phyloP scores from a whole-genome alignment of 176 grass and related monocot genomes.

The Elaeis guineensis region DNA sequence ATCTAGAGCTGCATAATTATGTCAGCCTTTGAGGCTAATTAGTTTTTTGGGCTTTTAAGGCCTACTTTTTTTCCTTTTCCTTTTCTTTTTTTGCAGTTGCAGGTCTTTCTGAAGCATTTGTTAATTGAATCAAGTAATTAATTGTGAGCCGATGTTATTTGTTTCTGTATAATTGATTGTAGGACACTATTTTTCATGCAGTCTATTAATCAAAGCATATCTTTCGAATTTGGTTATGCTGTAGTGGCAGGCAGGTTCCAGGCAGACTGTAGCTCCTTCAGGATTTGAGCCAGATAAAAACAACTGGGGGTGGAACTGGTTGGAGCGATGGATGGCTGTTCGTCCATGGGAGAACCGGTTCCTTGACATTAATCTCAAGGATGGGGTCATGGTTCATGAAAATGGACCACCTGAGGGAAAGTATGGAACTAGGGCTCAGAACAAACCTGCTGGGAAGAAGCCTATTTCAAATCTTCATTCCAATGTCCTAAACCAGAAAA shows the following conservation, averaged over 20 bases:
- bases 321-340: slow-evolving; percentile 22
- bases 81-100: too few relatives aligned
- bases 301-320: slow-evolving; percentile 22
- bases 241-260: slow-evolving; percentile 24
- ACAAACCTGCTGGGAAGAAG: slow-evolving; percentile 41
- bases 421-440: slow-evolving; percentile 25
- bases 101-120: too few relatives aligned
- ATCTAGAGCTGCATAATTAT: too few relatives aligned
- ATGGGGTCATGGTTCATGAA: slow-evolving; percentile 34
- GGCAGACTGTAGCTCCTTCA: neutral
- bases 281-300: slow-evolving; percentile 16
- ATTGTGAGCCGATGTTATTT: too few relatives aligned
- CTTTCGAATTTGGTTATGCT: neutral
- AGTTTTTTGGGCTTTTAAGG: too few relatives aligned
- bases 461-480: slow-evolving; percentile 34
- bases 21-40: too few relatives aligned
- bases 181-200: too few relatives aligned
- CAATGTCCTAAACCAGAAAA: slow-evolving; percentile 37
- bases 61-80: too few relatives aligned
- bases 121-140: too few relatives aligned
- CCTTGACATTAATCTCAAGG: slow-evolving; percentile 39
- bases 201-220: too few relatives aligned
- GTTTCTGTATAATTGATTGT: too few relatives aligned
- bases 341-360: slow-evolving; percentile 21
- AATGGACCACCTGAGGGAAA: slow-evolving; percentile 26